Conservation (phyloP, 164 flowering plant species). For the Macadamia tetraphylla region DNA sequence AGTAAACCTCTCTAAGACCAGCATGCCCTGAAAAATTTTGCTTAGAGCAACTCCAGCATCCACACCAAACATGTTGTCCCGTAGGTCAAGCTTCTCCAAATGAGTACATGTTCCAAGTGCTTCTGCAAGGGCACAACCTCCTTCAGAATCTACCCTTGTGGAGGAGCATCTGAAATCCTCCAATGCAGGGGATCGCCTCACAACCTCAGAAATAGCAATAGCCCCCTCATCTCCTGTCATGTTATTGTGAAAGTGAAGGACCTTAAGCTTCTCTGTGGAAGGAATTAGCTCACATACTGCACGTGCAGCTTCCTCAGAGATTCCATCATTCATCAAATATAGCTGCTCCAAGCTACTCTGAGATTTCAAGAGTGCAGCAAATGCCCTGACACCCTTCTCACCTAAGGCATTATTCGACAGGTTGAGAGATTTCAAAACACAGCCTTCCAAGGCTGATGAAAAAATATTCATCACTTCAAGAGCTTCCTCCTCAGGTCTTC, state of each 20-base stretch:
- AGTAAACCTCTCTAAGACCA: conserved; percentile 48
- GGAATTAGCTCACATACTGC: conserved; percentile 81
- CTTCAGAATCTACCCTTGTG: conserved; percentile 79
- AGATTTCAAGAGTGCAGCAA: conserved; percentile 66
- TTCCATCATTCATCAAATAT: conserved; percentile 87
- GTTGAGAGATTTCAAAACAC: conserved; percentile 51
- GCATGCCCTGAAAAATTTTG: conserved; percentile 34
- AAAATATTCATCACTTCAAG: conserved; percentile 81
- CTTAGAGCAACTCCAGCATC: conserved; percentile 62
- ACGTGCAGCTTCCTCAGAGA: conserved; percentile 88
- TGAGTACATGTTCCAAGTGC: conserved; percentile 50
- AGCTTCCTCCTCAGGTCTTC: conserved; percentile 83
- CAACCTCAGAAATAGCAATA: conserved; percentile 63
- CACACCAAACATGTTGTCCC: conserved; percentile 87
- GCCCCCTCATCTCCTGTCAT: conserved; percentile 99
- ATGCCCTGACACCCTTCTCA: conserved; percentile 93
- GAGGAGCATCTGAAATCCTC: conserved; percentile 94
- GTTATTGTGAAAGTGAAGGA: conserved; percentile 86
- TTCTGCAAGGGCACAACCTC: conserved; percentile 64
- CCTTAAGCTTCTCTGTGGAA: conserved; percentile 66
- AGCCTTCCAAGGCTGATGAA: conserved; percentile 66
- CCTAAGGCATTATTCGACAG: conserved; percentile 91
- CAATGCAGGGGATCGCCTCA: conserved; percentile 53
- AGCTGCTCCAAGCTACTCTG: conserved; percentile 79
- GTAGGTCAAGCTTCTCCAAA: conserved; percentile 70